These are phyloP conservation scores for Hericium rajendrae DNA, from an alignment of 768 basidiomycete genomes.

Conservation along the genomic window DNA sequence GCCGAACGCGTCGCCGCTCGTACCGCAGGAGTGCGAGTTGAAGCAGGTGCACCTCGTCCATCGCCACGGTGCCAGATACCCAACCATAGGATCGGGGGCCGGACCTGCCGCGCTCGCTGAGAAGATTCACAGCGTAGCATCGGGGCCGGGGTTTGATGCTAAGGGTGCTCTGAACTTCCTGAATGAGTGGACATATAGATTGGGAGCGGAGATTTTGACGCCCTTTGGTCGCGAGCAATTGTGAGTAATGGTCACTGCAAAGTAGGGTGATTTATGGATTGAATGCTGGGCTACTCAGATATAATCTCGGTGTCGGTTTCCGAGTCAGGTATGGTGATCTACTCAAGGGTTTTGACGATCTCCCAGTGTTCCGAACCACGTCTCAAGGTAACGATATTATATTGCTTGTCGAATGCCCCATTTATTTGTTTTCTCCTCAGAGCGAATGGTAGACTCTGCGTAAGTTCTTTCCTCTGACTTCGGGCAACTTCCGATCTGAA, in stretches of 20 bases:
- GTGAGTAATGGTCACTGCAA: conserved; percentile 5
- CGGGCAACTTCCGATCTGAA: no score
- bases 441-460: conserved; percentile 28
- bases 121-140: conserved; percentile 15
- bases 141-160: conserved; percentile 22
- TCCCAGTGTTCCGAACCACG: conserved; percentile 43
- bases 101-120: conserved; percentile 20
- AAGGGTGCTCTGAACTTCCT: conserved; percentile 32
- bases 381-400: conserved; percentile 23
- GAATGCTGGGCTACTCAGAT: conserved; percentile 12
- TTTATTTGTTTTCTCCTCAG: not conserved
- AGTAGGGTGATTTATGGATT: not conserved
- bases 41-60: conserved; percentile 34
- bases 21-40: conserved; percentile 38
- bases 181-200: conserved; percentile 35
- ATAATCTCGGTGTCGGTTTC: conserved; percentile 35
- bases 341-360: conserved; percentile 30
- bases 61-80: conserved; percentile 35
- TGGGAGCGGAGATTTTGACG: conserved; percentile 37
- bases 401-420: not conserved
- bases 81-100: conserved; percentile 19
- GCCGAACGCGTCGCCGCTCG: conserved; percentile 32
- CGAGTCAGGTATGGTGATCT: conserved; percentile 38
- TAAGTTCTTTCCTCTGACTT: conserved; percentile 7
- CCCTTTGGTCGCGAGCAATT: conserved; percentile 40